These are phyloP conservation scores for Coleophoma cylindrospora DNA, from an alignment of 2,329 filamentous ascomycete species.

Conservation along the genomic window DNA sequence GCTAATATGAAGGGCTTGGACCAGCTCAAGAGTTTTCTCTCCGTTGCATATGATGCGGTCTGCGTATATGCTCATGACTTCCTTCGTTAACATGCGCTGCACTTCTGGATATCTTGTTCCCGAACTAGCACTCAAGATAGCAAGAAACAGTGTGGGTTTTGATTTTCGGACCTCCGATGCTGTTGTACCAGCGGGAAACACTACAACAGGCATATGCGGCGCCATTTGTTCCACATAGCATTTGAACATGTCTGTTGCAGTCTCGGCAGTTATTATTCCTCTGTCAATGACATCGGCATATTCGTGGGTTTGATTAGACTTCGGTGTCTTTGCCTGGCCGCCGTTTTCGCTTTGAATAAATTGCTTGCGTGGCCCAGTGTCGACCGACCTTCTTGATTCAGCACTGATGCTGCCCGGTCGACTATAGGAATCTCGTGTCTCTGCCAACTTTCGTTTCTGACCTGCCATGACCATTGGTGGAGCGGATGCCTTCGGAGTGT, in stretches of 20 bases:
- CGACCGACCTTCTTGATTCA: slow-evolving; percentile 1
- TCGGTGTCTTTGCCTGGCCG: background rate
- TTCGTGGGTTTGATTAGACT: slow-evolving; percentile 17
- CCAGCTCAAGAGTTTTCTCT: slow-evolving; percentile 44
- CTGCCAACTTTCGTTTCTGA: slow-evolving; percentile 26
- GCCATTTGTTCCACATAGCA: slow-evolving; percentile 57
- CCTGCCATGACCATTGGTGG: slow-evolving; percentile 27
- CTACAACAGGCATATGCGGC: slow-evolving; percentile 56
- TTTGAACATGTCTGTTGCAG: slow-evolving; percentile 49
- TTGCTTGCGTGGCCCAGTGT: background rate
- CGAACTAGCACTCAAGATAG: slow-evolving; percentile 59
- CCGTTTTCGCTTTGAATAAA: background rate
- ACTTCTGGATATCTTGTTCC: slow-evolving; percentile 44
- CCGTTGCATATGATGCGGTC: slow-evolving; percentile 41
- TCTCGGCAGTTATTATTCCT: slow-evolving; percentile 50
- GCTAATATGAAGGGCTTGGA: slow-evolving; percentile 43
- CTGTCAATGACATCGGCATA: slow-evolving; percentile 46
- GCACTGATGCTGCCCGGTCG: slow-evolving; percentile 1
- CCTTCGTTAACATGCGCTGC: slow-evolving; percentile 38
- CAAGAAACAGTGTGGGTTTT: slow-evolving; percentile 65
- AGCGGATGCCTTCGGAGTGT: slow-evolving; percentile 14
- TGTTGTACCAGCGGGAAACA: slow-evolving; percentile 50
- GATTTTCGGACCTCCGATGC: slow-evolving; percentile 49
- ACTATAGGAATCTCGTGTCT: slow-evolving; percentile 13
- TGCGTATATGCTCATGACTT: slow-evolving; percentile 42